These are phyloP conservation scores for Eustoma russellianum DNA, from an alignment of 257 asterid genomes.

Conservation along the genomic window DNA sequence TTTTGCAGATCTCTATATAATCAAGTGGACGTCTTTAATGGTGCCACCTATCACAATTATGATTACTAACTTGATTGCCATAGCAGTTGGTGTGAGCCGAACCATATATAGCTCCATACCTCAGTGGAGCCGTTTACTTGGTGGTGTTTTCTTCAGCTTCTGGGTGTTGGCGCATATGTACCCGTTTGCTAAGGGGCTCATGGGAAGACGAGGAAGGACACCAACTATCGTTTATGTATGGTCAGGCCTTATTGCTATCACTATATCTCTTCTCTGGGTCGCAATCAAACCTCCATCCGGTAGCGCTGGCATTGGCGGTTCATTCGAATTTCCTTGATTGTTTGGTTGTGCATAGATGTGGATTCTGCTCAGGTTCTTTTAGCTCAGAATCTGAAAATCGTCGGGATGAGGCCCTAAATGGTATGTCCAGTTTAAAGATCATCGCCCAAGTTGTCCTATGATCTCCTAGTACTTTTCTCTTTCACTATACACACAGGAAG, in stretches of 20 bases:
- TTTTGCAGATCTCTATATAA: constrained; percentile 51
- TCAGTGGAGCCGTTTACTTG: constrained; percentile 78
- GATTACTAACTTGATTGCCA: constrained; percentile 65
- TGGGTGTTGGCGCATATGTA: constrained; percentile 83
- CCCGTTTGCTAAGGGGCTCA: constrained; percentile 75
- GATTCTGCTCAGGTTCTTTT: too few relatives aligned
- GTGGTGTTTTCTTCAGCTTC: constrained; percentile 86
- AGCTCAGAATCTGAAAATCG: not conserved
- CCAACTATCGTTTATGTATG: constrained; percentile 79
- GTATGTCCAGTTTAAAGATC: not conserved
- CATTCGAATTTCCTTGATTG: constrained; percentile 73
- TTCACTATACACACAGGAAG: constrained; percentile 1
- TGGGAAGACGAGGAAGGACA: constrained; percentile 80
- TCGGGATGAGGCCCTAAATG: not conserved
- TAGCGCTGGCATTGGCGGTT: constrained; percentile 51
- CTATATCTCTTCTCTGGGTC: constrained; percentile 72
- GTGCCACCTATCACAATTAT: constrained; percentile 66
- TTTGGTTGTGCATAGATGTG: not conserved
- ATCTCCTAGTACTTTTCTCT: not conserved
- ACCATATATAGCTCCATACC: constrained; percentile 76
- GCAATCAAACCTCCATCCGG: constrained; percentile 70
- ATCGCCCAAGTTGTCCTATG: not conserved
- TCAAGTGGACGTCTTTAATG: constrained; percentile 70
- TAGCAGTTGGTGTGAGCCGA: constrained; percentile 73
- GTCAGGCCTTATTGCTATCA: constrained; percentile 83